Conservation (phyloP, 2,329 filamentous ascomycete species). For the Colletotrichum sp. region DNA sequence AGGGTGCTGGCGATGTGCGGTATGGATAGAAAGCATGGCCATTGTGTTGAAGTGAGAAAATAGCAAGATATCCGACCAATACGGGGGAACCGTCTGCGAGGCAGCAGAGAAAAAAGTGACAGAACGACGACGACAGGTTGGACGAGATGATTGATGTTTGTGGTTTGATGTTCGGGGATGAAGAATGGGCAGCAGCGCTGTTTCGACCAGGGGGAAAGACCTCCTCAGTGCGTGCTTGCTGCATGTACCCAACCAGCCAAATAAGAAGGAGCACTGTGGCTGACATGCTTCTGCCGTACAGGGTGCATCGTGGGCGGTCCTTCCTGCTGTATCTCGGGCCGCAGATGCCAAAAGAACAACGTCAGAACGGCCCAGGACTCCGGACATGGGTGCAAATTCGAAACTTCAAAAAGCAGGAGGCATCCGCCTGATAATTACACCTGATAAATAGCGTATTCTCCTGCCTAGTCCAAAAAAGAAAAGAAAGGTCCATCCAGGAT, state of each 20-base stretch:
- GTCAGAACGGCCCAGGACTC: background rate
- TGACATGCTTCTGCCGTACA: background rate
- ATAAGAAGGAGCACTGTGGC: background rate
- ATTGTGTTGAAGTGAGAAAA: background rate
- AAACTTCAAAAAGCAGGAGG: background rate
- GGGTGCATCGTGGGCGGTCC: background rate
- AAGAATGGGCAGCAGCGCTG: background rate
- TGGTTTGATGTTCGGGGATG: conserved; percentile 20
- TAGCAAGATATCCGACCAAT: background rate
- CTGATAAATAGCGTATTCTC: background rate
- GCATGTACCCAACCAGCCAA: background rate
- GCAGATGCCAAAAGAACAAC: background rate
- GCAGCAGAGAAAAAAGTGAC: background rate
- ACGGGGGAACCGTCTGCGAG: background rate
- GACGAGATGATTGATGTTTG: background rate
- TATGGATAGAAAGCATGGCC: conserved; percentile 53
- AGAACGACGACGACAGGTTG: background rate
- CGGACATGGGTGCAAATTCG: background rate
- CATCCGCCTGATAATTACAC: background rate
- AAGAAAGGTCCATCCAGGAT: conserved; percentile 21
- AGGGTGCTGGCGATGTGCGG: conserved; percentile 59
- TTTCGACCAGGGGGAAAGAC: background rate
- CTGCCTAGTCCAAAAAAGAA: background rate
- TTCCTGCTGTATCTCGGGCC: background rate
- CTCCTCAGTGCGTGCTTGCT: background rate